Evolutionary conservation across 495 filamentous ascomycete species (phyloP).

Genomic region (Hamigera avellanea): DNA sequence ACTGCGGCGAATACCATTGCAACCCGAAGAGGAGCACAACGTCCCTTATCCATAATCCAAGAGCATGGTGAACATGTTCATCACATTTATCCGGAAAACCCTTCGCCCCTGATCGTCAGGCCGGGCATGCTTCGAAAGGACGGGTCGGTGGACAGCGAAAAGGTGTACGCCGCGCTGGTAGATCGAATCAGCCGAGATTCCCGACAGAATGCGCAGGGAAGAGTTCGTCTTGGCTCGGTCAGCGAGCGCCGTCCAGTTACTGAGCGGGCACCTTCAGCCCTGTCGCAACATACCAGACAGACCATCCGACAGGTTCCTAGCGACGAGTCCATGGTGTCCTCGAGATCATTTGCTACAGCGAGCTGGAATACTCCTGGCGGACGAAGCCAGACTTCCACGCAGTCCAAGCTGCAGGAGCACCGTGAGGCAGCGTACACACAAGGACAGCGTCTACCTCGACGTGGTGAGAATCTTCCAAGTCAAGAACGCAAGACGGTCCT

Average conservation of each 20-base stretch:
- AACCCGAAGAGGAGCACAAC: conserved; percentile 26
- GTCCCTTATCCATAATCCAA: conserved; percentile 52
- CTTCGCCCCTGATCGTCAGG: conserved; percentile 6
- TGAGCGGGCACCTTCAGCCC: conserved; percentile 17
- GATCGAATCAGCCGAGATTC: conserved; percentile 40
- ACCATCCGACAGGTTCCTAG: conserved; percentile 23
- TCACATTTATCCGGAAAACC: conserved; percentile 17
- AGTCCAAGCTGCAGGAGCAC: not conserved
- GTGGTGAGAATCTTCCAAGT: not conserved
- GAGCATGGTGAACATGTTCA: conserved; percentile 44
- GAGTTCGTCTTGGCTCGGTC: conserved; percentile 20
- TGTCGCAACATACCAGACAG: conserved; percentile 18
- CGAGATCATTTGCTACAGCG: conserved; percentile 20
- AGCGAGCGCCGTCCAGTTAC: conserved; percentile 21
- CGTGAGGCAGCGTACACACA: not conserved
- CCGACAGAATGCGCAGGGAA: conserved; percentile 16
- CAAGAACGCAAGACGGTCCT: not conserved
- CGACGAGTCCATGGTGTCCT: conserved; percentile 19
- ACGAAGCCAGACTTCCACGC: conserved; percentile 4
- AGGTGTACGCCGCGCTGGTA: conserved; percentile 65
- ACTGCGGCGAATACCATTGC: conserved; percentile 38
- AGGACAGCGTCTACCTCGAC: no score
- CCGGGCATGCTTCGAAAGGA: conserved; percentile 9
- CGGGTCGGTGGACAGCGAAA: conserved; percentile 44
- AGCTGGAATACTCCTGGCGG: conserved; percentile 13